Base-by-base conservation (phyloP, 1,139 yeast genomes). In the Pneumocystis jirovecii region DNA sequence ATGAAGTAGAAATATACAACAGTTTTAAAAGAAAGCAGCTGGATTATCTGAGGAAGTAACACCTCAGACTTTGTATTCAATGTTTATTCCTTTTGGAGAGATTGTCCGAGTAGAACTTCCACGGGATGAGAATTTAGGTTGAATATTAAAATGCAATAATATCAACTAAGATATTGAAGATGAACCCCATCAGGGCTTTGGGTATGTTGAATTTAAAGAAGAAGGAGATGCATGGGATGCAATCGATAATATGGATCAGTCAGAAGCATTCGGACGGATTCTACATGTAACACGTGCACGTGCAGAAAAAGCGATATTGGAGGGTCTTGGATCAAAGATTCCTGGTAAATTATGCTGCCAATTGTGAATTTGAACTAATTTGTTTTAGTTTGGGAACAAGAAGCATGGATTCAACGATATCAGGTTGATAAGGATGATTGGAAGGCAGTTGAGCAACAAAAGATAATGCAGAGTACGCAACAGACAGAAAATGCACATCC, bases 1-100 rank as follows among this genome's bases (percentile, higher is more conserved):
- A 40, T 15, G 15, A 3, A 17, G 15, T 17, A 40, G 7, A 40
- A 17, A 17, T 40, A 40, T 40, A 17, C n/a, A 40, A 6, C 7
- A 2, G n/a, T 15, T 40, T 40, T 40, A 19, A 40, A 15, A 17
- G 2, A 17, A 12, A 2, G 19, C 15, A 40, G 44, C 44, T 17
- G 44, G 44, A 5, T 17, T 40, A 40, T 40, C 44, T 5, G 44
- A 40, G 19, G 17, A 40, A 17, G 44, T 40, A 17, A 40, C 44
- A 15, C 44, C 44, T 1, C 19, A 15, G 15, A 15, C 15, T 15
- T 21, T 70, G 8, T 68, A 65, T 21, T 64, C 65, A 17, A 64
- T 66, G 62, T 76, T 76, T 64, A 63, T 74, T 29, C 72, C 79
- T 10, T 77, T 76, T 69, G 79, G 79, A 3, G 78, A 76, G 31